A percentile compares a stretch with the other conserved stretches of the same genome.
phyloP scores from a whole-genome alignment of 139 green algal species.

The Picochlorum sp. region DNA sequence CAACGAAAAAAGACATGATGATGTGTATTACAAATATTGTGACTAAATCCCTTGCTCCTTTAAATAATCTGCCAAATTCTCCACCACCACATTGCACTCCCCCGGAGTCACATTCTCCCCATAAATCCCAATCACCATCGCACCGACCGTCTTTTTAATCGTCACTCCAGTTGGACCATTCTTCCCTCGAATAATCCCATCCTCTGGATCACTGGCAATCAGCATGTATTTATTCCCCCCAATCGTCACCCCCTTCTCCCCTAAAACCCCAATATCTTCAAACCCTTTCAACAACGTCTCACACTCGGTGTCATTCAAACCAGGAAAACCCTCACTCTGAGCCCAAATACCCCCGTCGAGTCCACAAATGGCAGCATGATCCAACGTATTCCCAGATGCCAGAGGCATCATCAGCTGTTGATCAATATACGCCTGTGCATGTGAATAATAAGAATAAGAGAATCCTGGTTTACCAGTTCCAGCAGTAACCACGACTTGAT shows the following conservation, averaged over 20 bases:
- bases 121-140: conserved; percentile 66
- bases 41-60: conserved; percentile 47
- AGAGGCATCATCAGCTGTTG: conserved; percentile 58
- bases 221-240: conserved; percentile 55
- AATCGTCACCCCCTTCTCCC: conserved; percentile 41
- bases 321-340: conserved; percentile 44
- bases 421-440: conserved; percentile 43
- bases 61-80: conserved; percentile 67
- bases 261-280: conserved; percentile 31
- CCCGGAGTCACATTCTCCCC: conserved; percentile 45
- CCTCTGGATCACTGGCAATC: conserved; percentile 42
- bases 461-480: too few species aligned
- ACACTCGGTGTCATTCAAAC: conserved; percentile 38
- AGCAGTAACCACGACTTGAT: neutral
- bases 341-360: conserved; percentile 70
- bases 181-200: conserved; percentile 59
- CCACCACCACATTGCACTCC: conserved; percentile 53
- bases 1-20: neutral
- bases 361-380: conserved; percentile 55
- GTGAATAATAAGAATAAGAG: neutral
- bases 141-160: conserved; percentile 66
- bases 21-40: neutral
- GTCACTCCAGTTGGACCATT: conserved; percentile 45
- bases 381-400: conserved; percentile 44
- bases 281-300: conserved; percentile 42